phyloP scores from a whole-genome alignment of 768 basidiomycete genomes.

The Tulasnella sp. region DNA sequence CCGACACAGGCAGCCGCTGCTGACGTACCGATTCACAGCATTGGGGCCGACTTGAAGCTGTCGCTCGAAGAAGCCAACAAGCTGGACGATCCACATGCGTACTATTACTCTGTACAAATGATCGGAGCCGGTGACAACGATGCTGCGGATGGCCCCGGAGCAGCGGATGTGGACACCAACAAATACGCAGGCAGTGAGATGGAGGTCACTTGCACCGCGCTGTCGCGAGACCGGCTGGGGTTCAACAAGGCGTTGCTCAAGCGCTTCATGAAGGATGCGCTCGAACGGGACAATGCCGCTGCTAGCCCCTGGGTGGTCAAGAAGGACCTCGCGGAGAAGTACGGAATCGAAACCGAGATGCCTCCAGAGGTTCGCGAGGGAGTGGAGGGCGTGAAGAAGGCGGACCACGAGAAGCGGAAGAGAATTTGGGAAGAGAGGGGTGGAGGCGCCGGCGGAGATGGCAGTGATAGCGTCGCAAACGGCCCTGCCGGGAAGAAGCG shows the following conservation, averaged over 20 bases:
- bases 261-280: constrained; percentile 93
- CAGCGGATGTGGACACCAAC: constrained; percentile 47
- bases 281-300: constrained; percentile 88
- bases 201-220: constrained; percentile 56
- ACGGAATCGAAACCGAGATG: constrained; percentile 84
- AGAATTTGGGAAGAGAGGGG: constrained; percentile 77
- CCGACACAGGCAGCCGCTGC: constrained; percentile 39
- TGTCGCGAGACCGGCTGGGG: constrained; percentile 79
- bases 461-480: constrained; percentile 39
- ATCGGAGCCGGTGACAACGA: constrained; percentile 72
- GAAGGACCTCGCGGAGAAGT: constrained; percentile 75
- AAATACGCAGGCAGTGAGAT: constrained; percentile 76
- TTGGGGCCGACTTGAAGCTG: constrained; percentile 79
- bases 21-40: constrained; percentile 54
- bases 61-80: constrained; percentile 68
- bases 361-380: constrained; percentile 79
- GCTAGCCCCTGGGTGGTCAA: constrained; percentile 98
- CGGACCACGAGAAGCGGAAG: constrained; percentile 91
- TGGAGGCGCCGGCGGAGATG: neutral
- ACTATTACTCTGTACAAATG: constrained; percentile 87
- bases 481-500: constrained; percentile 77
- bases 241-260: constrained; percentile 98
- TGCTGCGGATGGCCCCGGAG: constrained; percentile 34
- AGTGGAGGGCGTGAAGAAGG: constrained; percentile 79
- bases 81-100: constrained; percentile 77